These are phyloP conservation scores for Ophiostoma quercus DNA, from an alignment of 2,329 filamentous ascomycete species.

Conservation along the genomic window DNA sequence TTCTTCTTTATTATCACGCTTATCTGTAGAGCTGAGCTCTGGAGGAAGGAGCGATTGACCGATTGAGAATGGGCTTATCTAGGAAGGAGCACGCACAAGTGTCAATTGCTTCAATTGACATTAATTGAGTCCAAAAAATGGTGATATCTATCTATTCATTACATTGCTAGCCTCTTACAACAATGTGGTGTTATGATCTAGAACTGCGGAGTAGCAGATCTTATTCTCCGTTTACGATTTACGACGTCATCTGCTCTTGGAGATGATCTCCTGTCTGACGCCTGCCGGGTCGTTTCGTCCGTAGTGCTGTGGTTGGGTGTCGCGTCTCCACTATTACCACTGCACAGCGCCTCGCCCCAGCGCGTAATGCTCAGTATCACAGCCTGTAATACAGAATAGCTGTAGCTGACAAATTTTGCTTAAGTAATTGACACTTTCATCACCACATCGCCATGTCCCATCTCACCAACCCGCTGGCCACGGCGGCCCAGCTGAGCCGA, in stretches of 20 bases:
- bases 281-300: not conserved
- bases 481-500: conserved; percentile 61
- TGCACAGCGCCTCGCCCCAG: not conserved
- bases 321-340: not conserved
- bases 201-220: not conserved
- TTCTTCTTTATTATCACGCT: not conserved
- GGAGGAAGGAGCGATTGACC: not conserved
- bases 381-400: not conserved
- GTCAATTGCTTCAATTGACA: not conserved
- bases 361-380: not conserved
- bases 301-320: not conserved
- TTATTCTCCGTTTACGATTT: not conserved
- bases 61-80: not conserved
- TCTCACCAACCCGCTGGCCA: conserved; percentile 67
- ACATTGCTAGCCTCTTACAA: not conserved
- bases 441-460: conserved; percentile 46
- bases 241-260: conserved; percentile 8
- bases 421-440: not conserved
- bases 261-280: not conserved
- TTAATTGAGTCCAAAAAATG: not conserved
- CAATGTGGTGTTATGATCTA: not conserved
- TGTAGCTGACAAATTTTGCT: not conserved
- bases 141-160: not conserved
- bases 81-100: not conserved
- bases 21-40: not conserved